Conservation (phyloP, 768 basidiomycete species). For the Antrodiella citrinella region DNA sequence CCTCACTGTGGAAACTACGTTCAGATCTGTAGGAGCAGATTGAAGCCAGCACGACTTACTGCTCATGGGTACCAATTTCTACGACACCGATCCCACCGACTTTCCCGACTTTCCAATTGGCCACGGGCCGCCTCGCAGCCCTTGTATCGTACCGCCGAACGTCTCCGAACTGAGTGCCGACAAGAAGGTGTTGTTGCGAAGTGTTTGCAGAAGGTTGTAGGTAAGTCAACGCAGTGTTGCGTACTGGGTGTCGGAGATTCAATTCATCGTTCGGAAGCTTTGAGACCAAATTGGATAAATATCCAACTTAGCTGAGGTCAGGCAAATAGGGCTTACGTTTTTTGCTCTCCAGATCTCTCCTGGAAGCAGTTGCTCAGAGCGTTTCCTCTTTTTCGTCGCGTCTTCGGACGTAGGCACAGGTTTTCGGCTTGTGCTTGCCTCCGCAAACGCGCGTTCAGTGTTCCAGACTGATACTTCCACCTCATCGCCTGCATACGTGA, state of each 20-base stretch:
- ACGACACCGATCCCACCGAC: slow-evolving; percentile 53
- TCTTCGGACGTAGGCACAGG: slow-evolving; percentile 13
- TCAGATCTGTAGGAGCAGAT: background rate
- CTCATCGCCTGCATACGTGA: slow-evolving; percentile 82
- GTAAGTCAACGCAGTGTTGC: slow-evolving; percentile 62
- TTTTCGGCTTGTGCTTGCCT: slow-evolving; percentile 2
- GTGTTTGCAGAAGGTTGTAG: slow-evolving; percentile 32
- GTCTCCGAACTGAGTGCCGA: slow-evolving; percentile 71
- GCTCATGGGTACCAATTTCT: slow-evolving; percentile 49
- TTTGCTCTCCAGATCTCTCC: slow-evolving; percentile 82
- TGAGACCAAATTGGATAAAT: background rate
- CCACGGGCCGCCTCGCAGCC: slow-evolving; percentile 56
- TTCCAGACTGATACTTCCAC: slow-evolving; percentile 81
- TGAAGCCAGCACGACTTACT: slow-evolving; percentile 55
- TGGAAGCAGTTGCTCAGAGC: slow-evolving; percentile 47
- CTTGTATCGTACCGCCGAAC: slow-evolving; percentile 75
- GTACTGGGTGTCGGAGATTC: slow-evolving; percentile 69
- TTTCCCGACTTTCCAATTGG: slow-evolving; percentile 58
- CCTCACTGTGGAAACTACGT: slow-evolving; percentile 37
- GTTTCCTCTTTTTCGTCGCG: slow-evolving; percentile 47
- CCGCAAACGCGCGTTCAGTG: slow-evolving; percentile 45
- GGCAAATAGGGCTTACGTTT: slow-evolving; percentile 54
- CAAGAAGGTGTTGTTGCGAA: slow-evolving; percentile 42
- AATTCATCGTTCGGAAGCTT: slow-evolving; percentile 70
- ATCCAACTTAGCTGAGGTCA: too few relatives aligned